Evolutionary conservation across 768 basidiomycete species (phyloP).

Genomic region (Boletellus sp.): DNA sequence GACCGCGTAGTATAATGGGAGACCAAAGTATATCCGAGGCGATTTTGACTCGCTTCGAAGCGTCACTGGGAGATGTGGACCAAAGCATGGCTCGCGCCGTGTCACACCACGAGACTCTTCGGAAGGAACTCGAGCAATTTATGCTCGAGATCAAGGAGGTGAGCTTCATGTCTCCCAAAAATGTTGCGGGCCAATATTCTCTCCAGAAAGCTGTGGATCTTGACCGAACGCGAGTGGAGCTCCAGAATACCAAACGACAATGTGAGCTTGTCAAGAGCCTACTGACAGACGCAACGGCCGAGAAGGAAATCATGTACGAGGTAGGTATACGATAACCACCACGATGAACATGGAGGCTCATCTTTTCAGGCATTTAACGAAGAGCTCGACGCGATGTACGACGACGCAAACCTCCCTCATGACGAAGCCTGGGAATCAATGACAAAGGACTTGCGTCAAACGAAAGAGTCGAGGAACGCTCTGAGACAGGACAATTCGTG

Average conservation of each 20-base stretch:
- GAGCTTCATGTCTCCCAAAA: slow-evolving; percentile 9
- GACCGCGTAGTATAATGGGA: slow-evolving; percentile 37
- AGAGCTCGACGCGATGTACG: slow-evolving; percentile 88
- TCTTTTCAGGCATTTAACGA: slow-evolving; percentile 83
- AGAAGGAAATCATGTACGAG: slow-evolving; percentile 93
- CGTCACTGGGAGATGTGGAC: slow-evolving; percentile 56
- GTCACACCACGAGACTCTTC: slow-evolving; percentile 54
- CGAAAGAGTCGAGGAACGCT: slow-evolving; percentile 75
- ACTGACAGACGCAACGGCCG: slow-evolving; percentile 70
- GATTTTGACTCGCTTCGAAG: slow-evolving; percentile 38
- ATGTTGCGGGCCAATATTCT: background rate
- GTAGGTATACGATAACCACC: slow-evolving; percentile 39
- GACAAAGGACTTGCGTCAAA: slow-evolving; percentile 63
- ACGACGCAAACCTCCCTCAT: slow-evolving; percentile 75
- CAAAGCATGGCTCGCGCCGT: slow-evolving; percentile 48
- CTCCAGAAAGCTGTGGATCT: slow-evolving; percentile 60
- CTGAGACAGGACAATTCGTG: slow-evolving; percentile 78
- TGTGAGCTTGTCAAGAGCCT: slow-evolving; percentile 78
- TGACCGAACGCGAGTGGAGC: slow-evolving; percentile 57
- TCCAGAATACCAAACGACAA: slow-evolving; percentile 68
- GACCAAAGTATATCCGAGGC: slow-evolving; percentile 22
- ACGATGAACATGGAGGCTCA: background rate
- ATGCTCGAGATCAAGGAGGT: slow-evolving; percentile 58
- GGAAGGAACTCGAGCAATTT: slow-evolving; percentile 47
- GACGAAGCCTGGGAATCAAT: slow-evolving; percentile 82